Evolutionary conservation across 2,329 filamentous ascomycete species (phyloP).

Genomic region (Endothia cerciana): DNA sequence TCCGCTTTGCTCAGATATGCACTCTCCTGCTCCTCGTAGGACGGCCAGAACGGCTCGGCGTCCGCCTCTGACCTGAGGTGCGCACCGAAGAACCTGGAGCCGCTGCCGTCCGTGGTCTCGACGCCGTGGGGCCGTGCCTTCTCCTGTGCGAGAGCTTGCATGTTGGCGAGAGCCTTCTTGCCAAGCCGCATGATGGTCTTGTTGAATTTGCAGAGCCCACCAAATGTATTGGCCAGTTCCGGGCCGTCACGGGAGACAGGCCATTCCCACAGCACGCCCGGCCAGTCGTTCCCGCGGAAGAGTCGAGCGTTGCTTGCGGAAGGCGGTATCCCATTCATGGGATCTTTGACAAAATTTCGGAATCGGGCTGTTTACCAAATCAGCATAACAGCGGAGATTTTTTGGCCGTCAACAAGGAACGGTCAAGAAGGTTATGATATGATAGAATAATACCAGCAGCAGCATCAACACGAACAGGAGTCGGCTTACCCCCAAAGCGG

Average conservation of each 20-base stretch:
- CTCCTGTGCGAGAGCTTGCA: constrained; percentile 38
- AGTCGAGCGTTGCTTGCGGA: constrained; percentile 39
- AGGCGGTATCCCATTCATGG: constrained; percentile 31
- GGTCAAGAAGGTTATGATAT: neutral
- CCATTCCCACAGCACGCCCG: constrained; percentile 51
- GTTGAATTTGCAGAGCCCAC: constrained; percentile 46
- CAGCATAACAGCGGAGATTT: neutral
- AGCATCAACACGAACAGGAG: neutral
- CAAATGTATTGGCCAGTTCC: constrained; percentile 50
- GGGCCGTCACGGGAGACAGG: constrained; percentile 51
- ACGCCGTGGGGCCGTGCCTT: neutral
- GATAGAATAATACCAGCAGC: too few relatives aligned
- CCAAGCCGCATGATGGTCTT: constrained; percentile 47
- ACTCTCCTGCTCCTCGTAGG: constrained; percentile 45
- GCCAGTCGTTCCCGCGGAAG: constrained; percentile 42
- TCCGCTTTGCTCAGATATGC: constrained; percentile 45
- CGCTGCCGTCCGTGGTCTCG: constrained; percentile 25
- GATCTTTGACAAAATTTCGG: constrained; percentile 36
- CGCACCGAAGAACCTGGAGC: constrained; percentile 42
- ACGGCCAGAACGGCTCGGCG: constrained; percentile 49
- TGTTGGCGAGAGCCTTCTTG: constrained; percentile 40
- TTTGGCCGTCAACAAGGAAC: neutral
- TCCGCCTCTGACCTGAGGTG: constrained; percentile 53
- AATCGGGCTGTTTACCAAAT: constrained; percentile 36
- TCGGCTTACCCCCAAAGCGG: constrained; percentile 38